These are phyloP conservation scores for Fusarium decemcellulare DNA, from an alignment of 2,329 filamentous ascomycete species.

Conservation along the genomic window DNA sequence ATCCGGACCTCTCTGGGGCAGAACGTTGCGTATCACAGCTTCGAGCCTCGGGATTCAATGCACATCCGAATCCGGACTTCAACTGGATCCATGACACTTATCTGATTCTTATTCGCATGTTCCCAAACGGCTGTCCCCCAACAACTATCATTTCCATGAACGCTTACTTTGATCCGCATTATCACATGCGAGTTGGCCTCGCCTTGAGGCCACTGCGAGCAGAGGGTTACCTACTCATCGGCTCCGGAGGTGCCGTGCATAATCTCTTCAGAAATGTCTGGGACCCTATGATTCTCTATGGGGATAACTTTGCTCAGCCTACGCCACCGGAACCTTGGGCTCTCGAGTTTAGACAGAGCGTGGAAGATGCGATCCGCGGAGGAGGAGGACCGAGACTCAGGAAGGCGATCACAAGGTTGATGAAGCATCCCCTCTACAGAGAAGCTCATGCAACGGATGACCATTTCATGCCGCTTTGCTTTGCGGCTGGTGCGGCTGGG, in stretches of 20 bases:
- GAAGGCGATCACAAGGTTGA: constrained; percentile 69
- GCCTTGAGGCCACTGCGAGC: constrained; percentile 16
- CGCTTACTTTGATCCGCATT: constrained; percentile 31
- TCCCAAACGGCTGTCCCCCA: constrained; percentile 68
- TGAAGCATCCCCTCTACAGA: constrained; percentile 77
- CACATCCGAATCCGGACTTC: constrained; percentile 66
- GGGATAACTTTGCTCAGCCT: constrained; percentile 42
- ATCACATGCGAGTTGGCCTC: constrained; percentile 25
- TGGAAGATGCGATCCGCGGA: constrained; percentile 68
- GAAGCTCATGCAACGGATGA: constrained; percentile 69
- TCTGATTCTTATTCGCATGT: constrained; percentile 77
- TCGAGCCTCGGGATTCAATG: constrained; percentile 63
- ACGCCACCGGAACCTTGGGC: constrained; percentile 58
- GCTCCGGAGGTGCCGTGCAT: constrained; percentile 74
- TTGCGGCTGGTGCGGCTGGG: constrained; percentile 9
- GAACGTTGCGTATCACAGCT: constrained; percentile 42
- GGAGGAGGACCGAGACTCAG: constrained; percentile 62
- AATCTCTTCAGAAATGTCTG: constrained; percentile 78
- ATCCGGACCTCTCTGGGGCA: too few species aligned
- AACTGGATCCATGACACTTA: constrained; percentile 82
- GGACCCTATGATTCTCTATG: constrained; percentile 72
- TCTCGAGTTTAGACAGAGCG: constrained; percentile 75
- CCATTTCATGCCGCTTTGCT: constrained; percentile 11
- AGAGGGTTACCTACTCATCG: constrained; percentile 63
- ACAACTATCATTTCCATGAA: constrained; percentile 60